Evolutionary conservation across 768 basidiomycete genomes (phyloP).

Genomic region (Hortiboletus campestris): DNA sequence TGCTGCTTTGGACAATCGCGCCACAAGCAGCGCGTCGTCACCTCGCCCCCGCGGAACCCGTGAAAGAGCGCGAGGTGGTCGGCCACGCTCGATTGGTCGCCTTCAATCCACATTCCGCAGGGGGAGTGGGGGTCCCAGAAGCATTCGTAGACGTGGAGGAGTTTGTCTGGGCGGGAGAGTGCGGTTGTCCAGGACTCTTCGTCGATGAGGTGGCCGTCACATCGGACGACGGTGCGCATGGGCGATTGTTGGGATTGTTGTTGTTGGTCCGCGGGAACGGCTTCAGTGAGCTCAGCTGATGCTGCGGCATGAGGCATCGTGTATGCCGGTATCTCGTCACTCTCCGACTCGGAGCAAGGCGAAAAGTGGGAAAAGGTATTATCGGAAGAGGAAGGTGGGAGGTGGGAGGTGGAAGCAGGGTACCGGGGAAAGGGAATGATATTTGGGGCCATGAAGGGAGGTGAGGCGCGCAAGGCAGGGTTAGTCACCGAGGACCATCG

Average conservation of each 20-base stretch:
- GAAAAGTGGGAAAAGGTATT: slow-evolving; percentile 14
- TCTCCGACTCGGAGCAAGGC: slow-evolving; percentile 25
- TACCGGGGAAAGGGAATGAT: slow-evolving; percentile 20
- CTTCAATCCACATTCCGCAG: slow-evolving; percentile 35
- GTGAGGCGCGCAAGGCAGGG: slow-evolving; percentile 23
- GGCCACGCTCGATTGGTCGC: slow-evolving; percentile 33
- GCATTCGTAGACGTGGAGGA: slow-evolving; percentile 31
- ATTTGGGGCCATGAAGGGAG: slow-evolving; percentile 15
- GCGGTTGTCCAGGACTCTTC: slow-evolving; percentile 28
- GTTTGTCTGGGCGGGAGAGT: slow-evolving; percentile 21
- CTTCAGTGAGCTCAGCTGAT: slow-evolving; percentile 18
- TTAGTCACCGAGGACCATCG: slow-evolving; percentile 33
- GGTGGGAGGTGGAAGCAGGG: background rate
- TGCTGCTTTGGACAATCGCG: slow-evolving; percentile 25
- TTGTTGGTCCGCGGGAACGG: slow-evolving; percentile 1
- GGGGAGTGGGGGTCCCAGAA: slow-evolving; percentile 28
- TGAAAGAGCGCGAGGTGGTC: slow-evolving; percentile 33
- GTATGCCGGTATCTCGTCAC: slow-evolving; percentile 16
- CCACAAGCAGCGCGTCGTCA: slow-evolving; percentile 32
- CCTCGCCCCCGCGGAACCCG: slow-evolving; percentile 30
- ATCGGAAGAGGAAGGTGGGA: slow-evolving; percentile 7
- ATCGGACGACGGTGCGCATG: slow-evolving; percentile 20
- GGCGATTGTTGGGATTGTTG: background rate
- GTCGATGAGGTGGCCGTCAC: slow-evolving; percentile 28
- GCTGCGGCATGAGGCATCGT: slow-evolving; percentile 19